phyloP scores from a whole-genome alignment of 73 alveolate species.

The Symbiodinium pilosum region DNA sequence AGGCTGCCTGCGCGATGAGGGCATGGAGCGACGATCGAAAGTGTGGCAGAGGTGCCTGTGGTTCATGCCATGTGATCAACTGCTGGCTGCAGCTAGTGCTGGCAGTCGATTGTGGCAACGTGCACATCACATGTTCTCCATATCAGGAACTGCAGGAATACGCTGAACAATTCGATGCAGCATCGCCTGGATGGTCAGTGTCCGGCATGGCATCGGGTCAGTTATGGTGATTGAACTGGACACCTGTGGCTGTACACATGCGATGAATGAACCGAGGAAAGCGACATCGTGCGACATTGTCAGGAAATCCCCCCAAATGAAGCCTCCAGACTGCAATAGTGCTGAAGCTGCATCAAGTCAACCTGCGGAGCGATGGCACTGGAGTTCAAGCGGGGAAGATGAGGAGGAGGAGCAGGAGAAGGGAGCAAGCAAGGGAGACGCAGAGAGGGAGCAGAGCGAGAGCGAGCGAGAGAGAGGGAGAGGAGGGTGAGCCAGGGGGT shows the following conservation, averaged over 20 bases:
- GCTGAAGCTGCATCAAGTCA: slow-evolving; percentile 73
- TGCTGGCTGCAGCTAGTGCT: too few species aligned
- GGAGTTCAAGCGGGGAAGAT: too few species aligned
- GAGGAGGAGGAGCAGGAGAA: too few species aligned
- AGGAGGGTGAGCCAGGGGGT: too few species aligned
- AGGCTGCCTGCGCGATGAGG: slow-evolving; percentile 41
- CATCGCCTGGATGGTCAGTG: slow-evolving; percentile 46
- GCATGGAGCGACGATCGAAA: slow-evolving; percentile 55
- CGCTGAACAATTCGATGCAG: neutral
- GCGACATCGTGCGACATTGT: neutral
- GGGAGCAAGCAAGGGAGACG: neutral
- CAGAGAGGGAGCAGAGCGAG: neutral
- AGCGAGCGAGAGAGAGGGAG: too few species aligned
- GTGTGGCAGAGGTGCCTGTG: slow-evolving; percentile 34
- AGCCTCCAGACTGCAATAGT: slow-evolving; percentile 60
- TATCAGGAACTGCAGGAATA: neutral
- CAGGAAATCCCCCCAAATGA: too few species aligned
- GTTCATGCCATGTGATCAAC: too few species aligned
- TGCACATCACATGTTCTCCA: neutral
- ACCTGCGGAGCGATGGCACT: too few species aligned
- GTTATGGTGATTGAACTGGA: slow-evolving; percentile 78
- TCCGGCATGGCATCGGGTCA: slow-evolving; percentile 74
- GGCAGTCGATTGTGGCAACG: too few species aligned
- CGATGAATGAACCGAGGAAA: neutral
- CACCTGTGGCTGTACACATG: neutral